Evolutionary conservation across 495 filamentous ascomycete genomes (phyloP), one percentile per base, ranked within the genome.

Genomic region (Xylaria castorea): DNA sequence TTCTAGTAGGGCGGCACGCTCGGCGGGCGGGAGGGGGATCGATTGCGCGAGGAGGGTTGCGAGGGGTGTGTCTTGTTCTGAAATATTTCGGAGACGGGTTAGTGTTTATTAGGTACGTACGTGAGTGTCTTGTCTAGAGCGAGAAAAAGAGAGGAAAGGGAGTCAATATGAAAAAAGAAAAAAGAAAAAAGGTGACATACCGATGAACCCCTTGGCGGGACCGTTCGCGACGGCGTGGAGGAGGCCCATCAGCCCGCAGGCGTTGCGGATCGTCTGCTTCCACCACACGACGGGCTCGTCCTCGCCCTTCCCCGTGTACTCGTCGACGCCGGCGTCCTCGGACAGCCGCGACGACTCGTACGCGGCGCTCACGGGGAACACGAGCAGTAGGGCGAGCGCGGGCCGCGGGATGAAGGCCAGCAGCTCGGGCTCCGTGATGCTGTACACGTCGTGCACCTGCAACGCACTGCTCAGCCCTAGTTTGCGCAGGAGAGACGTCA

Each of bases 251-350:
- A 93, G 86, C 1, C 94, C 95, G 82, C 95, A 98, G 3, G 93
- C 91, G 80, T 97, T 89, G 62, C 89, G 86, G 79, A 98, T 98
- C 0, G 93, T 97, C 75, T 98, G 94, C 77, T 92, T 91, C 84
- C 93, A 97, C 94, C 94, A 97, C 64, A 94, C 86, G 18, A 88
- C 80, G 53, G 85, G 84, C 72, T 87, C 84, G 25, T 74, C 78
- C 7, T 76, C 77, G 32, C 83, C 87, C 46, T 62, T 66, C 40
- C 77, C 78, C 36, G 48, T 27, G 74, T 83, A 81, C 50, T 86
- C 85, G 7, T 64, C 2, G 18, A 81, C 74, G 40, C 87, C 81
- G 44, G 84, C 80, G 80, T 96, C 92, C 81, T 94, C 93, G 70
- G 85, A 79, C 34, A 85, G 80, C 34, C 92, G 89, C 74, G 86